These are phyloP conservation scores for Acanthamoeba triangularis DNA, from an alignment of 208 protist species.

Conservation along the genomic window DNA sequence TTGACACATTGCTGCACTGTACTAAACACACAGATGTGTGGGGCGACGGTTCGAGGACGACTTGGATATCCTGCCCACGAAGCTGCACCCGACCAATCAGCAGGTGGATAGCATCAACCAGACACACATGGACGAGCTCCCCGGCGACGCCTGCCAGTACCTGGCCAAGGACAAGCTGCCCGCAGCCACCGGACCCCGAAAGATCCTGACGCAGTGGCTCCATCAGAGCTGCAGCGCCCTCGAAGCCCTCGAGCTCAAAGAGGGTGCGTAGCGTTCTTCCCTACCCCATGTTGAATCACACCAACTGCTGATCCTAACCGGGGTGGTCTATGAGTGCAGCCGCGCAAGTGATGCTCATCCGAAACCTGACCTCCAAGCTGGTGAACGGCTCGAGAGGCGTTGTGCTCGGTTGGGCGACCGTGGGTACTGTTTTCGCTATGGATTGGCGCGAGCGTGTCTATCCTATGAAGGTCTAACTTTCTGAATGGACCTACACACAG, in stretches of 20 bases:
- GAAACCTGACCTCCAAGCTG: constrained; percentile 81
- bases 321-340: constrained; percentile 77
- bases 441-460: neutral
- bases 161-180: neutral
- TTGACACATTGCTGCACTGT: neutral
- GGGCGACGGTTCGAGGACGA: neutral
- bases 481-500: neutral
- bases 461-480: neutral
- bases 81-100: neutral
- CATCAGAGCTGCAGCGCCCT: neutral
- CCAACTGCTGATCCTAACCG: neutral
- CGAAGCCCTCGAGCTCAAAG: neutral
- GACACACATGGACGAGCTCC: neutral
- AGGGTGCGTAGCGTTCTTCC: neutral
- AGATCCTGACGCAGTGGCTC: neutral
- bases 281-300: neutral
- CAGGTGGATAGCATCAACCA: neutral
- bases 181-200: neutral
- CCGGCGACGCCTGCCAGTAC: neutral
- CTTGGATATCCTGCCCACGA: neutral
- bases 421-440: neutral
- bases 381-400: constrained; percentile 86
- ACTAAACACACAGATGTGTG: neutral
- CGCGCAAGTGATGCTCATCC: constrained; percentile 88
- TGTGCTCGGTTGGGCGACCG: constrained; percentile 66